Evolutionary conservation across 2,329 filamentous ascomycete species (phyloP).

Genomic region (Pseudocercospora pini-densiflorae): DNA sequence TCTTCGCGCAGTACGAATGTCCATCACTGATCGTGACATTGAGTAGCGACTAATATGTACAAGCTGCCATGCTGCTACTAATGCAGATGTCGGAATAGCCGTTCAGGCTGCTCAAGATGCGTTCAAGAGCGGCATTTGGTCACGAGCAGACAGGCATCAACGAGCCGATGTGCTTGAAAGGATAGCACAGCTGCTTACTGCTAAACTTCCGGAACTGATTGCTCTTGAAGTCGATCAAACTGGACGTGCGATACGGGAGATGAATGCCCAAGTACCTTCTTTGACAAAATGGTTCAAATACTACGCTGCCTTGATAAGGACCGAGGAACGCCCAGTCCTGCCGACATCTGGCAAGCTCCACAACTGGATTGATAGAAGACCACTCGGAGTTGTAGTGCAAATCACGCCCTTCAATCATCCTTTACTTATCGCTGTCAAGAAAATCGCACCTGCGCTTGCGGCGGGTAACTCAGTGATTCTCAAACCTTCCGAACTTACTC

Average conservation of each 20-base stretch:
- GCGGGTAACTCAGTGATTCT: slow-evolving; percentile 61
- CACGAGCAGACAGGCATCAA: slow-evolving; percentile 58
- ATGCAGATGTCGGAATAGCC: slow-evolving; percentile 69
- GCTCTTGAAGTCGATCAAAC: slow-evolving; percentile 69
- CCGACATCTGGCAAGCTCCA: slow-evolving; percentile 64
- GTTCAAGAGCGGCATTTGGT: slow-evolving; percentile 66
- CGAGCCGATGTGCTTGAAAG: slow-evolving; percentile 67
- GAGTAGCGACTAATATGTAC: neutral
- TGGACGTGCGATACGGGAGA: slow-evolving; percentile 69
- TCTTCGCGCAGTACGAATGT: slow-evolving; percentile 53
- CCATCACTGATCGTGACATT: neutral
- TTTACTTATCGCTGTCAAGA: slow-evolving; percentile 75
- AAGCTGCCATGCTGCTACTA: slow-evolving; percentile 66
- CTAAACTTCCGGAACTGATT: slow-evolving; percentile 61
- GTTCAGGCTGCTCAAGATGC: slow-evolving; percentile 72
- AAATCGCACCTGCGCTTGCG: slow-evolving; percentile 70
- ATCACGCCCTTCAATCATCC: slow-evolving; percentile 80
- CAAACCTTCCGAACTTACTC: slow-evolving; percentile 62
- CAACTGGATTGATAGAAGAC: slow-evolving; percentile 63
- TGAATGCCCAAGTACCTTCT: slow-evolving; percentile 70
- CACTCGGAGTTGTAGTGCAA: slow-evolving; percentile 75
- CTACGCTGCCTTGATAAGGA: slow-evolving; percentile 69
- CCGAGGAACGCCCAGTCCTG: slow-evolving; percentile 68
- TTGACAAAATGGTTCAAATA: slow-evolving; percentile 74
- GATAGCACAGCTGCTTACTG: slow-evolving; percentile 59